Conservation (phyloP, 2,329 filamentous ascomycete genomes). For the Knufia fluminis region DNA sequence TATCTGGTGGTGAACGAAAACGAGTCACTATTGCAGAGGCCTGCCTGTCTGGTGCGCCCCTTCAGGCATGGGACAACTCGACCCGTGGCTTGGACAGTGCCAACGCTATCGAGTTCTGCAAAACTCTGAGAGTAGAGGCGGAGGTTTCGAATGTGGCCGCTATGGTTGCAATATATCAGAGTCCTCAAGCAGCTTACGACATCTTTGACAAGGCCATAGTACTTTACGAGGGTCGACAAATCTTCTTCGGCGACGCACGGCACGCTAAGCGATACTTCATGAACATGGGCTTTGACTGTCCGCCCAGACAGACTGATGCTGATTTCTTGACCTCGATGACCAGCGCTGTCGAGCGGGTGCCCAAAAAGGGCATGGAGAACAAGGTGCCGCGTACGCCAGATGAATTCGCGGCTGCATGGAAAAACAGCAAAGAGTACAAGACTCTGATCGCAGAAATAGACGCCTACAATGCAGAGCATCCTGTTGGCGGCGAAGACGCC, state of each 20-base stretch:
- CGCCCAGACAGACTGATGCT: slow-evolving; percentile 57
- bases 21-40: slow-evolving; percentile 52
- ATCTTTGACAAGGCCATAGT: slow-evolving; percentile 67
- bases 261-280: slow-evolving; percentile 59
- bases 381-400: slow-evolving; percentile 59
- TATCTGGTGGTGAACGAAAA: slow-evolving; percentile 54
- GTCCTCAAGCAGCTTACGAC: slow-evolving; percentile 44
- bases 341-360: slow-evolving; percentile 51
- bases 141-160: slow-evolving; percentile 42
- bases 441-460: slow-evolving; percentile 36
- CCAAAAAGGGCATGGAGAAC: slow-evolving; percentile 51
- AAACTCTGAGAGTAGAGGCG: slow-evolving; percentile 42
- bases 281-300: slow-evolving; percentile 60
- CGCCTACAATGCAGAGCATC: slow-evolving; percentile 34
- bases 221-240: slow-evolving; percentile 67
- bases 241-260: slow-evolving; percentile 60
- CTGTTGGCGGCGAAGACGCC: slow-evolving; percentile 35
- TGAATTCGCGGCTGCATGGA: slow-evolving; percentile 55
- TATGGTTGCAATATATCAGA: slow-evolving; percentile 52
- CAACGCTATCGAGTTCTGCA: slow-evolving; percentile 51
- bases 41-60: slow-evolving; percentile 36
- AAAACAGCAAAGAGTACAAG: slow-evolving; percentile 42
- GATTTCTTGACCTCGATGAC: slow-evolving; percentile 66
- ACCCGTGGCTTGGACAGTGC: slow-evolving; percentile 46
- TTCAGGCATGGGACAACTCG: slow-evolving; percentile 40